phyloP scores from a whole-genome alignment of 768 basidiomycete species.

The Cantharellus anzutake region DNA sequence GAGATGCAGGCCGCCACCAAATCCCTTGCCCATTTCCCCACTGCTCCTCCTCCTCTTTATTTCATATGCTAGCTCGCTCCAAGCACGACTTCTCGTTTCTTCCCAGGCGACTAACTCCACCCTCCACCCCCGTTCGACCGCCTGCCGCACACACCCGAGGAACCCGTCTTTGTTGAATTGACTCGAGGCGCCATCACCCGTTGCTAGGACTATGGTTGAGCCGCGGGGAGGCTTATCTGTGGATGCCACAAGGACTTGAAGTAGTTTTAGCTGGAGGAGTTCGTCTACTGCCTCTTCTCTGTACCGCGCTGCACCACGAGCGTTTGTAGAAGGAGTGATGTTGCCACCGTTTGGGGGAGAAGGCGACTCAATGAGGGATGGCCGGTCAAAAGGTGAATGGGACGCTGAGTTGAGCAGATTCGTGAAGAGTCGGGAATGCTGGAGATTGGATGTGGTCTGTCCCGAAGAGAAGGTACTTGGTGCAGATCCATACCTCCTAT shows the following conservation, averaged over 20 bases:
- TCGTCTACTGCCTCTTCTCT: constrained; percentile 85
- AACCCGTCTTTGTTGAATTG: constrained; percentile 92
- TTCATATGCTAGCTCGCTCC: constrained; percentile 25
- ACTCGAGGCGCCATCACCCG: constrained; percentile 82
- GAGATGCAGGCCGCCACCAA: constrained; percentile 18
- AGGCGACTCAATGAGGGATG: neutral
- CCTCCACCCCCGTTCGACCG: constrained; percentile 76
- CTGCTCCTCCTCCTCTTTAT: constrained; percentile 24
- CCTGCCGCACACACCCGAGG: constrained; percentile 67
- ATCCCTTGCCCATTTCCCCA: constrained; percentile 17
- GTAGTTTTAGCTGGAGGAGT: constrained; percentile 77
- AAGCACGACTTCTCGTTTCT: constrained; percentile 57
- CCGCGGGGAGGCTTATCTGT: constrained; percentile 41
- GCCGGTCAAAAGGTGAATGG: neutral
- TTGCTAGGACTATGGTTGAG: constrained; percentile 76
- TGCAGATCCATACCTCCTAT: constrained; percentile 1
- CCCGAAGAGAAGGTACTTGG: constrained; percentile 8
- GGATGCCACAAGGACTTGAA: constrained; percentile 60
- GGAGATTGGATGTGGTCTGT: neutral
- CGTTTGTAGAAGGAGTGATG: constrained; percentile 11
- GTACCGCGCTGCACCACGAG: constrained; percentile 31
- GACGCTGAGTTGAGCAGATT: neutral
- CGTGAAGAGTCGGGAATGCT: neutral
- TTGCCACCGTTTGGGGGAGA: neutral
- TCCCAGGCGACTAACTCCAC: constrained; percentile 95